phyloP scores from a whole-genome alignment of 2,329 filamentous ascomycete species.

The Esteya vermicola region DNA sequence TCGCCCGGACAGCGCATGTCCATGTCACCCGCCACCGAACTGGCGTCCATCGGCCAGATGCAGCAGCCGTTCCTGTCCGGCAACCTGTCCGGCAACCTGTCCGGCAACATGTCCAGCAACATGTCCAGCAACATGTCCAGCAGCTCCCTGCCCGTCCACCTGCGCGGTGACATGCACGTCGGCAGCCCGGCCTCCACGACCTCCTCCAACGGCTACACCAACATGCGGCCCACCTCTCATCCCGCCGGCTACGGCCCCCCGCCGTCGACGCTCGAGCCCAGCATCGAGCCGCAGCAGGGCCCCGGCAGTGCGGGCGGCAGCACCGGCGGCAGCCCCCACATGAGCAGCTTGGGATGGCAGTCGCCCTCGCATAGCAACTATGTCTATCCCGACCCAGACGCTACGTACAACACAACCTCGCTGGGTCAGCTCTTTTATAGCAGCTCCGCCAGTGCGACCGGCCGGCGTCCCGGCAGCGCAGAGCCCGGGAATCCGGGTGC shows the following conservation, averaged over 20 bases:
- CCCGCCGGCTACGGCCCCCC: constrained; percentile 72
- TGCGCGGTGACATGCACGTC: constrained; percentile 61
- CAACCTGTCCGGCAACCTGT: no score
- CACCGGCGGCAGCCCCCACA: constrained; percentile 79
- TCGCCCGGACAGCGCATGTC: constrained; percentile 74
- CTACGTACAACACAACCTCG: constrained; percentile 42
- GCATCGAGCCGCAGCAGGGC: constrained; percentile 60
- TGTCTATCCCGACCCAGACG: constrained; percentile 71
- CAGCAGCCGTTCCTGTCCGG: constrained; percentile 62
- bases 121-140: no score
- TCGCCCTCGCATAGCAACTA: constrained; percentile 66
- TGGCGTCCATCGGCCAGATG: constrained; percentile 55
- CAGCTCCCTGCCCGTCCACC: constrained; percentile 67
- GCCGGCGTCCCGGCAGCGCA: constrained; percentile 61
- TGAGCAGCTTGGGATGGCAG: constrained; percentile 70
- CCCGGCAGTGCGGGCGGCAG: constrained; percentile 62
- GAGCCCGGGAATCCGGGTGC: constrained; percentile 32
- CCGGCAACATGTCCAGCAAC: no score
- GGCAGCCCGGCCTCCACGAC: constrained; percentile 57
- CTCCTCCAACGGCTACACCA: constrained; percentile 41
- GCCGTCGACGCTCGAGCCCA: constrained; percentile 73
- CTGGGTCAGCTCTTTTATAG: constrained; percentile 62
- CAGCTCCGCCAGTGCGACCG: constrained; percentile 24
- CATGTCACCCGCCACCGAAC: constrained; percentile 64
- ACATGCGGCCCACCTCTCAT: constrained; percentile 67